A percentile compares a stretch with the other conserved stretches of the same genome.
These are phyloP conservation scores for Fraxinus sp. DNA, from an alignment of 305 asterid genomes.

Conservation along the genomic window DNA sequence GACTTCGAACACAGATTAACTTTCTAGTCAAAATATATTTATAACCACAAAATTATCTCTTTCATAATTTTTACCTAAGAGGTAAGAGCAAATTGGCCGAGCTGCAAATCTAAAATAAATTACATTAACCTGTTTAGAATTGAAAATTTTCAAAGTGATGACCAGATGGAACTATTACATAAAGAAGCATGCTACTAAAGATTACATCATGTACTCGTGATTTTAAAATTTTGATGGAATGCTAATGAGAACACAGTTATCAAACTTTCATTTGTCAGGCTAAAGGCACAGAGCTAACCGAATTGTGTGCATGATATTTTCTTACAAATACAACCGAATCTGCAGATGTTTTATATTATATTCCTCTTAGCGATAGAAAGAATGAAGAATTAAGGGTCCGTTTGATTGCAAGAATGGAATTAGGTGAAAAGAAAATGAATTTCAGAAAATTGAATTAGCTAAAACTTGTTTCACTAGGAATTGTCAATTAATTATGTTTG, in stretches of 20 bases:
- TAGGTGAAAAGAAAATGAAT: too few relatives aligned
- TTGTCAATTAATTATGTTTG: too few relatives aligned
- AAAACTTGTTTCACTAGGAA: too few relatives aligned
- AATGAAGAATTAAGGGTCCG: not conserved
- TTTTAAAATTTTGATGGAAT: not conserved
- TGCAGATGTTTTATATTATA: not conserved
- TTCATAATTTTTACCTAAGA: not conserved
- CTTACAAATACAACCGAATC: not conserved
- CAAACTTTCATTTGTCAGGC: slow-evolving; percentile 13
- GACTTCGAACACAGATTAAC: not conserved
- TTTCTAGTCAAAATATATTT: not conserved
- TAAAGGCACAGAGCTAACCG: slow-evolving; percentile 1
- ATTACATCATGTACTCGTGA: not conserved
- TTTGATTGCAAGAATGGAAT: too few relatives aligned
- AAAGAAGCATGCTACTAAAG: not conserved
- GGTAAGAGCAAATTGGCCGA: not conserved
- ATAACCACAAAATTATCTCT: not conserved
- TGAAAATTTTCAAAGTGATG: not conserved
- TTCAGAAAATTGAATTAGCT: too few relatives aligned
- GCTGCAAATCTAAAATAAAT: slow-evolving; percentile 1
- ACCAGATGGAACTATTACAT: not conserved
- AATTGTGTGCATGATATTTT: slow-evolving; percentile 11
- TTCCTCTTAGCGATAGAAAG: not conserved
- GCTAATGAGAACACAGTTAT: slow-evolving; percentile 1
- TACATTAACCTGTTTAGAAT: not conserved